Base-by-base conservation (phyloP, 1,139 yeast species). In the Protomyces inundatus region DNA sequence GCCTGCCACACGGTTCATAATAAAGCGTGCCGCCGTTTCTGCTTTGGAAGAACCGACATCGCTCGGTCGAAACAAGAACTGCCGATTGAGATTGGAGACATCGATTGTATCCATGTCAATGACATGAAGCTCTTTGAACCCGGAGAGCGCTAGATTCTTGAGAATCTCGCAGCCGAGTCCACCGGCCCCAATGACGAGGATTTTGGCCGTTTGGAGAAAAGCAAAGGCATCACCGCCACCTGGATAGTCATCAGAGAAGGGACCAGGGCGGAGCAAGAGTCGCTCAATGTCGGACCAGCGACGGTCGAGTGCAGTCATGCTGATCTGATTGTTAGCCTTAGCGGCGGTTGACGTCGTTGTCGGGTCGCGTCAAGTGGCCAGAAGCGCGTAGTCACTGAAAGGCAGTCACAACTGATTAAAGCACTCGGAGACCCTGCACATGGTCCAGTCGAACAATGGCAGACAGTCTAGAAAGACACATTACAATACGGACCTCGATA, bases 31-130 rank as follows among this genome's bases (percentile, higher is more conserved):
- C 0, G 98, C 98, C 6, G 85, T 87, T 36, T 79, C 80, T 0
- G 97, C 95, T 73, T 93, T 93, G 16, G 93, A 79, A 69, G 81
- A 77, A 1, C 97, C 97, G 32, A 93, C 84, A 71, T 91, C 97
- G 0, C 73, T 68, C 14, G 79, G 78, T 14, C 95, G 79, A 73
- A 91, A 93, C 58, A 93, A 76, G 71, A 93, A 91, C 75, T 93
- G 98, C 60, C 98, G 81, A 73, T 93, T 93, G 69, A 93, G 79
- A 71, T 93, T 93, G 32, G 96, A 87, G 32, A 93, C 76, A 72
- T 93, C 98, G 66, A 93, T 90, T 1, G 95, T 90, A 74, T 93
- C 98, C 96, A 91, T 88, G 73, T 93, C 98, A 51, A 93, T 88
- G 16, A 93, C 85, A 70, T 88, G 87, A 51, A 93, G 85, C 66